Evolutionary conservation across 2,329 filamentous ascomycete genomes (phyloP), one percentile per base, ranked within the genome.

Genomic region (Sporothrix schenckii): DNA sequence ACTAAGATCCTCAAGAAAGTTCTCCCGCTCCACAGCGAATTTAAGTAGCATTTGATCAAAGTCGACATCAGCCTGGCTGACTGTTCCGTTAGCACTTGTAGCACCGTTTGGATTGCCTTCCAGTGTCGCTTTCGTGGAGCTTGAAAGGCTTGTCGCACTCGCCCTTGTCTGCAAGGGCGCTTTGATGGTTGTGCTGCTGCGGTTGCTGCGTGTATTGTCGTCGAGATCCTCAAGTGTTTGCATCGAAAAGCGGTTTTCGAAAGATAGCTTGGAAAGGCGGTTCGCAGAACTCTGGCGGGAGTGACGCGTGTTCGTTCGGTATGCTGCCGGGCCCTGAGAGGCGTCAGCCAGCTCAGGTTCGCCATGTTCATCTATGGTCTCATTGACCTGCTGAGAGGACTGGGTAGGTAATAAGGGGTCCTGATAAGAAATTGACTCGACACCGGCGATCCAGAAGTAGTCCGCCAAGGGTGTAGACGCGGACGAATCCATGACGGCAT

Each of bases 1-100:
- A 74, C 90, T 93, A 69, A 98, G 86, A 79, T 99, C 95, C 74
- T 97, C 92, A 68, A 98, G 83, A 76, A 99, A 99, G 72, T 90
- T 91, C 76, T 99, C 95, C 74, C 95, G 87, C 82, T 98, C 94
- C n/a, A 90, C 91, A 60, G 95, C 93, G 79, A 99, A 99, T 81
- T 97, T 98, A 76, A 93, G 83, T 75, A 99, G 85, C 34, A 95
- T 94, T 77, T 92, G 90, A 78, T 98, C 95, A 77, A 99, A 99
- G 79, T 98, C 95, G 77, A 92, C 93, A 77, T 97, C 93, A 71
- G 80, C 11, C 6, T 49, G 49, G 47, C 44, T 39, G 34, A 21
- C 34, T 2, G 81, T 73, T 86, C 83, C 75, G 50, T 75, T 74
- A 56, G 78, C 75, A 54, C 78, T 78, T 50, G 77, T 73, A 53